Evolutionary conservation across 768 basidiomycete species (phyloP).

Genomic region (Boletus rubropictus): DNA sequence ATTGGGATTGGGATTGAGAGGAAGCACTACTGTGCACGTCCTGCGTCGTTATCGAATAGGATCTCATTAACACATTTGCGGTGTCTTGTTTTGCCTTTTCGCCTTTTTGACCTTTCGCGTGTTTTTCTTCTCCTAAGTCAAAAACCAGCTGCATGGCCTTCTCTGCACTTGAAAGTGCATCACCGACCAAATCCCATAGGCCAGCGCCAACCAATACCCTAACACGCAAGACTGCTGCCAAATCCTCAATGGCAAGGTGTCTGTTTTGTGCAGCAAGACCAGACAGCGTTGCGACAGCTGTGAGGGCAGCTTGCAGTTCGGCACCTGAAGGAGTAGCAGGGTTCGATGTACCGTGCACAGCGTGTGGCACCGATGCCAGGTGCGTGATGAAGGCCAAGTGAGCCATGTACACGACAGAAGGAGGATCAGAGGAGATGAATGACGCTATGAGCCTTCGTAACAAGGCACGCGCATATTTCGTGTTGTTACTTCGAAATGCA

Average conservation of each 20-base stretch:
- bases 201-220: slow-evolving; percentile 50
- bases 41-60: slow-evolving; percentile 26
- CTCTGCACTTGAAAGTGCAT: slow-evolving; percentile 48
- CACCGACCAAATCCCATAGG: slow-evolving; percentile 47
- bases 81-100: slow-evolving; percentile 12
- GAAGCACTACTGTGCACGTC: slow-evolving; percentile 23
- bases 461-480: slow-evolving; percentile 55
- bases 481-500: slow-evolving; percentile 38
- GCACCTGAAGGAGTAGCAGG: slow-evolving; percentile 3
- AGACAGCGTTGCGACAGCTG: slow-evolving; percentile 32
- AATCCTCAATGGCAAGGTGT: slow-evolving; percentile 42
- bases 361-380: slow-evolving; percentile 26
- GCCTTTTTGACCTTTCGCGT: not conserved
- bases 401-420: slow-evolving; percentile 47
- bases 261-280: slow-evolving; percentile 25
- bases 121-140: slow-evolving; percentile 8
- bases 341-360: slow-evolving; percentile 1
- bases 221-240: slow-evolving; percentile 52
- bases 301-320: slow-evolving; percentile 29
- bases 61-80: slow-evolving; percentile 20
- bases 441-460: slow-evolving; percentile 50
- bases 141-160: slow-evolving; percentile 40
- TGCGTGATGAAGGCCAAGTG: slow-evolving; percentile 52
- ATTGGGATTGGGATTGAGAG: slow-evolving; percentile 22
- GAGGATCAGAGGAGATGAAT: slow-evolving; percentile 43